These are phyloP conservation scores for Rheum nobile DNA, from an alignment of 148 eudicot species.

Conservation along the genomic window DNA sequence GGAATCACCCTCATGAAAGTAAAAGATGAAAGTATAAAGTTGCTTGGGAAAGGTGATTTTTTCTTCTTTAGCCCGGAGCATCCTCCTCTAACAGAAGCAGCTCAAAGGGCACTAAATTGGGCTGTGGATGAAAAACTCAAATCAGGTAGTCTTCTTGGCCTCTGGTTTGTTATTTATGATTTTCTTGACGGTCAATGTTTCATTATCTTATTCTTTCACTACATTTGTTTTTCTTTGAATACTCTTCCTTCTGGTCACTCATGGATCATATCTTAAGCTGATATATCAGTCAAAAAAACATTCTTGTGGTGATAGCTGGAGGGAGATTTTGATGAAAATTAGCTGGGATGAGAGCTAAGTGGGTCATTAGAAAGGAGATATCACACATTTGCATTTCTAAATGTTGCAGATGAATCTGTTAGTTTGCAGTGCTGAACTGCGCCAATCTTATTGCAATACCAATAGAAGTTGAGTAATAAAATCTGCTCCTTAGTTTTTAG, in stretches of 20 bases:
- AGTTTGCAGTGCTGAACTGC: too few relatives aligned
- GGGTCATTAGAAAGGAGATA: neutral
- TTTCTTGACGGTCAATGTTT: neutral
- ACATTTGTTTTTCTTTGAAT: neutral
- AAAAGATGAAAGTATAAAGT: slow-evolving; percentile 50
- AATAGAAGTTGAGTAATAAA: too few relatives aligned
- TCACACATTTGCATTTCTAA: neutral
- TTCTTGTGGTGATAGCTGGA: neutral
- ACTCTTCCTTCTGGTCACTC: neutral
- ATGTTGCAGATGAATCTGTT: neutral
- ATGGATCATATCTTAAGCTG: neutral
- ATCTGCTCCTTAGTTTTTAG: too few relatives aligned
- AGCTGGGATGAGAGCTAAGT: too few relatives aligned
- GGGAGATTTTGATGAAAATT: neutral
- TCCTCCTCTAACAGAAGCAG: slow-evolving; percentile 66
- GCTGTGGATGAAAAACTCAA: slow-evolving; percentile 53
- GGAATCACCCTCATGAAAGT: slow-evolving; percentile 67
- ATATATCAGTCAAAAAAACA: neutral
- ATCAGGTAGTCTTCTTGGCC: slow-evolving; percentile 35
- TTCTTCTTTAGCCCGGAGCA: slow-evolving; percentile 40
- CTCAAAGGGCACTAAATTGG: slow-evolving; percentile 65
- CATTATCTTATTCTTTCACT: neutral
- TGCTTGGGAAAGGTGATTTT: slow-evolving; percentile 44
- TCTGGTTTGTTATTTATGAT: neutral
- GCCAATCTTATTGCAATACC: too few relatives aligned